Conservation (phyloP, 768 basidiomycete genomes). For the Exidia glandulosa region DNA sequence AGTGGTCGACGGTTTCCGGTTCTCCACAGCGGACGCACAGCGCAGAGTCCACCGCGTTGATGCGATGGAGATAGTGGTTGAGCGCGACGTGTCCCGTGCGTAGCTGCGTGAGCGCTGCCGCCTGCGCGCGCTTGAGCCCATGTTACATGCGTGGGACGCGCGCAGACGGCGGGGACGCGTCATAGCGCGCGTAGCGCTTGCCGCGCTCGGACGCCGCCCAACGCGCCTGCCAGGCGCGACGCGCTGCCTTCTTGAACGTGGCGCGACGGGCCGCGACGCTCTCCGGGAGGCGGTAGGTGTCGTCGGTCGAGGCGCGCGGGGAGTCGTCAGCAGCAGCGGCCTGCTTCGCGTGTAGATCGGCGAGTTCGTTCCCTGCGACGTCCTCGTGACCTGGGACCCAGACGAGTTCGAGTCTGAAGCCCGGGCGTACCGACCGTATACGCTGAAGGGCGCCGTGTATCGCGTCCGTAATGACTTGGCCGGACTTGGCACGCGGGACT, state of each 20-base stretch:
- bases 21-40: slow-evolving; percentile 2
- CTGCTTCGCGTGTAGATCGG: background rate
- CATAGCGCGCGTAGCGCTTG: background rate
- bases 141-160: background rate
- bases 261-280: background rate
- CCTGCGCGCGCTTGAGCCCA: background rate
- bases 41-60: background rate
- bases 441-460: background rate
- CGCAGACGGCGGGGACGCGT: background rate
- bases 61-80: slow-evolving; percentile 3
- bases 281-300: background rate
- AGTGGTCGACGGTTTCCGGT: slow-evolving; percentile 7
- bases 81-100: slow-evolving; percentile 7
- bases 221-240: background rate
- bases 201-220: background rate
- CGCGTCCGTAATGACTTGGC: background rate
- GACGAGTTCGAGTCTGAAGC: background rate
- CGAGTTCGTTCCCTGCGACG: background rate
- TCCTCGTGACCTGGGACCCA: background rate
- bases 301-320: background rate
- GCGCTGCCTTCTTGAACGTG: background rate
- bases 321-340: background rate
- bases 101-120: slow-evolving; percentile 5
- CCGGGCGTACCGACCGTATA: background rate
- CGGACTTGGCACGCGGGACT: background rate